These are phyloP conservation scores for Alternaria gaisen DNA, from an alignment of 2,329 filamentous ascomycete genomes.

Conservation along the genomic window DNA sequence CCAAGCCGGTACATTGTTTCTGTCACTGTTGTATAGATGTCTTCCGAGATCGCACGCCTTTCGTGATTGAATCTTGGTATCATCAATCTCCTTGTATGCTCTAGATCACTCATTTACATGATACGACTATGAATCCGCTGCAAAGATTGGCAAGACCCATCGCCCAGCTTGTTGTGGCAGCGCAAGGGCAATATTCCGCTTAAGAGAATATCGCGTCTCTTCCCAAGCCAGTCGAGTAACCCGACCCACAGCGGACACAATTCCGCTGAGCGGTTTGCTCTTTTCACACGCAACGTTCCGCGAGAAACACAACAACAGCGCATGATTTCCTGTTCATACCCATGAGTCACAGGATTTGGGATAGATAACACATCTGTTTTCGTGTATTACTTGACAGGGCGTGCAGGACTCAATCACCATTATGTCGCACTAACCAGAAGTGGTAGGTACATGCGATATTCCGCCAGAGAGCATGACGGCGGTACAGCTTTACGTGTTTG, in stretches of 20 bases:
- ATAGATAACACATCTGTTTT: background rate
- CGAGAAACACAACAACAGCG: background rate
- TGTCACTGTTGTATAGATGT: background rate
- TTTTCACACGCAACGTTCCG: background rate
- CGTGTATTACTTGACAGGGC: background rate
- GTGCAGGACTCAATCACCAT: background rate
- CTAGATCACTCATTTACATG: background rate
- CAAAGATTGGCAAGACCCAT: background rate
- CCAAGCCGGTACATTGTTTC: background rate
- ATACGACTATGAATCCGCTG: background rate
- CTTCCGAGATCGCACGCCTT: background rate
- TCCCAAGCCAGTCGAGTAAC: background rate
- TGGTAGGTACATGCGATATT: constrained; percentile 13
- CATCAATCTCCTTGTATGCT: background rate
- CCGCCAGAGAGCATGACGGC: background rate
- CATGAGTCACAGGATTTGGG: background rate
- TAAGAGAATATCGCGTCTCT: background rate
- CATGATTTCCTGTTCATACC: background rate
- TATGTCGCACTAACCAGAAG: background rate
- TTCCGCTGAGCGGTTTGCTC: background rate
- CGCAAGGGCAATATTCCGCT: background rate
- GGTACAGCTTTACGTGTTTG: background rate
- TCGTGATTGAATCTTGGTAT: background rate
- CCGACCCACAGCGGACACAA: background rate
- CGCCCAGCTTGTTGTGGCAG: background rate